phyloP scores from a whole-genome alignment of 2,329 filamentous ascomycete genomes.

The Hansfordia pulvinata region DNA sequence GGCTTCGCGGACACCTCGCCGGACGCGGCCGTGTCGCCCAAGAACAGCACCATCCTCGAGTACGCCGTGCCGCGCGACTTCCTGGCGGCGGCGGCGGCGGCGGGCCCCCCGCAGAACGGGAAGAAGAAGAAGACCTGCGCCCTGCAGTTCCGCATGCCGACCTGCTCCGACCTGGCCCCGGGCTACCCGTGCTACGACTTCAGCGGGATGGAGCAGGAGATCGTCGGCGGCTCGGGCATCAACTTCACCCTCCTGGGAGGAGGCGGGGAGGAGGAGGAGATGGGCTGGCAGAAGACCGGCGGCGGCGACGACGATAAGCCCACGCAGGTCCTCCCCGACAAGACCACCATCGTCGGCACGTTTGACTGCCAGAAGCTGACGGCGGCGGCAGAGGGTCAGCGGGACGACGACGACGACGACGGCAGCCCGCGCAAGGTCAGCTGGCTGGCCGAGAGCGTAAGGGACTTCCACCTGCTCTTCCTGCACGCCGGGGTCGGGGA shows the following conservation, averaged over 20 bases:
- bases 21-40: too few relatives aligned
- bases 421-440: conserved; percentile 8
- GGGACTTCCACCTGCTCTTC: conserved; percentile 14
- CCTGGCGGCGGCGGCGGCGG: neutral
- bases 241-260: conserved; percentile 4
- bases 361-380: conserved; percentile 18
- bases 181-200: conserved; percentile 18
- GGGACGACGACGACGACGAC: conserved; percentile 2
- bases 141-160: conserved; percentile 18
- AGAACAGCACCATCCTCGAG: conserved; percentile 1
- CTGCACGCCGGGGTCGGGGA: conserved; percentile 15
- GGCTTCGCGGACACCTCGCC: too few relatives aligned
- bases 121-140: too few relatives aligned
- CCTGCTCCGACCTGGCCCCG: conserved; percentile 12
- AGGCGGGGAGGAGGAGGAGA: conserved; percentile 12
- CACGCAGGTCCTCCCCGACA: conserved; percentile 15
- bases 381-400: too few relatives aligned
- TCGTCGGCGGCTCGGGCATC: conserved; percentile 4
- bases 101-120: too few relatives aligned
- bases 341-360: conserved; percentile 12
- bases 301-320: conserved; percentile 9
- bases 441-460: conserved; percentile 14
- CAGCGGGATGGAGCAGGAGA: conserved; percentile 16
- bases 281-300: conserved; percentile 9
- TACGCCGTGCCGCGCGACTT: neutral